Conservation (phyloP, 2,329 filamentous ascomycete species). For the Dothidotthia symphoricarpi region DNA sequence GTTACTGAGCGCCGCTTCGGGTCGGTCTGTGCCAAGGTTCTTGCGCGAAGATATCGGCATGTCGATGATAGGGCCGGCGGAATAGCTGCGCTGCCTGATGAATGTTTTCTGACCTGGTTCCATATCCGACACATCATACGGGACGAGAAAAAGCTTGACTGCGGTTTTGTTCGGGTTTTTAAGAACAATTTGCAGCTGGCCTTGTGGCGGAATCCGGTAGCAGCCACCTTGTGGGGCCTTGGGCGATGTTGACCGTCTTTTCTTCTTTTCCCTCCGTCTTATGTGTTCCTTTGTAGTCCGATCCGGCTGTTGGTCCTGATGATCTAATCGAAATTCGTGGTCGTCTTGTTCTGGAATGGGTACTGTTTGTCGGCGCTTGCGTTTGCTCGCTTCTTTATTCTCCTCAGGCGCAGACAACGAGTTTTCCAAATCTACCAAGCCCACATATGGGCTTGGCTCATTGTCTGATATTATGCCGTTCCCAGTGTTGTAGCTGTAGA, state of each 20-base stretch:
- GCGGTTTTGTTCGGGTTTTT: constrained; percentile 99
- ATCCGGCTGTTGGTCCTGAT: constrained; percentile 15
- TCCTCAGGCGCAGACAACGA: constrained; percentile 59
- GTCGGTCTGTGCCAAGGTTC: constrained; percentile 53
- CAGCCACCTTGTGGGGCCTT: constrained; percentile 79
- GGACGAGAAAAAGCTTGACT: constrained; percentile 91
- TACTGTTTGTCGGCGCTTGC: constrained; percentile 38
- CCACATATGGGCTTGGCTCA: constrained; percentile 93
- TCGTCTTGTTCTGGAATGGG: constrained; percentile 27
- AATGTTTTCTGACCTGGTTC: constrained; percentile 93
- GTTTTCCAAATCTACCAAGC: constrained; percentile 86
- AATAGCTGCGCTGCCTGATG: constrained; percentile 90
- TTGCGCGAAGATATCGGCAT: constrained; percentile 54
- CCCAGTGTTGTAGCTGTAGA: constrained; percentile 83
- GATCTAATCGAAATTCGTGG: constrained; percentile 20
- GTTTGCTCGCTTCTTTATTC: constrained; percentile 41
- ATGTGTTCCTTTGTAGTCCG: constrained; percentile 33
- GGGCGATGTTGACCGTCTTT: constrained; percentile 55
- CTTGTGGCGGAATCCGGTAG: constrained; percentile 90
- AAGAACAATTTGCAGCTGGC: constrained; percentile 93
- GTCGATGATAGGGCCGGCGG: constrained; percentile 79
- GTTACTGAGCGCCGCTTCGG: constrained; percentile 53
- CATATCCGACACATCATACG: constrained; percentile 91
- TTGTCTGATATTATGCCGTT: constrained; percentile 70
- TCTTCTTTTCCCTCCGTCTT: constrained; percentile 56